phyloP scores from a whole-genome alignment of 148 eudicot genomes.

The Dianthus caryophyllus region DNA sequence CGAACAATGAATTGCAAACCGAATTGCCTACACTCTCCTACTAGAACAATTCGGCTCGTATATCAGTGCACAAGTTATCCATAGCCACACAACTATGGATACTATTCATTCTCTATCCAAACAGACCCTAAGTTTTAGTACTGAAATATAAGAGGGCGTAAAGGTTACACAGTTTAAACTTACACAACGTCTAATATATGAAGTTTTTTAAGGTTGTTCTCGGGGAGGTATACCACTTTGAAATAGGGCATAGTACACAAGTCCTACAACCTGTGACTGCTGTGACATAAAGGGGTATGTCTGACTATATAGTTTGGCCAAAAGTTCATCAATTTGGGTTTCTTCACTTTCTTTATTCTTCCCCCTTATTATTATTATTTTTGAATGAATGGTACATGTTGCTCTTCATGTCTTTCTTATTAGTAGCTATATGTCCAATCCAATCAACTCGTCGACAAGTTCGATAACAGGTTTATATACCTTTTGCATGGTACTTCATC shows the following conservation, averaged over 20 bases:
- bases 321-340: constrained; percentile 9
- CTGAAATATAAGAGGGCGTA: not conserved
- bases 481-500: too few relatives aligned
- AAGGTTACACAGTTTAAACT: constrained; percentile 1
- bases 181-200: not conserved
- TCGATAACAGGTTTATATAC: too few relatives aligned
- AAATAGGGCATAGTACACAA: not conserved
- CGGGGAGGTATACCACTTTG: not conserved
- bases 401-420: not conserved
- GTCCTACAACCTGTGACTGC: not conserved
- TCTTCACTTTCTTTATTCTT: not conserved
- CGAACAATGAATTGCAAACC: too few relatives aligned
- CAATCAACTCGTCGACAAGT: too few relatives aligned
- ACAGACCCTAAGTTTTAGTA: too few relatives aligned
- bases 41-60: too few relatives aligned
- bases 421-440: not conserved
- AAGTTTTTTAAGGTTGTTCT: not conserved
- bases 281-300: not conserved
- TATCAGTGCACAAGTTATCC: too few relatives aligned
- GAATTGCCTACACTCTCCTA: too few relatives aligned
- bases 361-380: too few relatives aligned
- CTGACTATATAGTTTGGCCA: constrained; percentile 4
- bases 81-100: too few relatives aligned
- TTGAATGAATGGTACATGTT: not conserved
- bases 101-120: too few relatives aligned